Base-by-base conservation (phyloP, 1,284 basidiomycete genomes). In the Melanopsichium pennsylvanicum region DNA sequence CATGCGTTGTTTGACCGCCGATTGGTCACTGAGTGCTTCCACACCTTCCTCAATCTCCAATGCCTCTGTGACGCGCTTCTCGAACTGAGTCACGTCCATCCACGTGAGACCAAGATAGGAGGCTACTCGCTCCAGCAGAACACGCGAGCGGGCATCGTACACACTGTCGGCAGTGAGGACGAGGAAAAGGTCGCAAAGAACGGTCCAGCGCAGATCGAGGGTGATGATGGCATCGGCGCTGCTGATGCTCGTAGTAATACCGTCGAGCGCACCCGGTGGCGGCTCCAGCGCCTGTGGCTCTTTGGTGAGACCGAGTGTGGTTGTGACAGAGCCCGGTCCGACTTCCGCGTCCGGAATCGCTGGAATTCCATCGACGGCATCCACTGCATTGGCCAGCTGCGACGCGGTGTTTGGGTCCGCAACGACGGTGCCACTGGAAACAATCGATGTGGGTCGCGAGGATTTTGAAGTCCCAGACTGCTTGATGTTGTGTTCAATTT, bases 71-170 rank as follows among this genome's bases (percentile, higher is more conserved):
- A 81, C 61, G 12, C 79, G 66, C 63, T 78, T 81, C 39, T 81
- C 79, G 48, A 81, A 81, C 23, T 79, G 76, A n/a, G 77, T 78
- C 29, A 81, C 73, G 41, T 81, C 79, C 75, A 81, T 78, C 79
- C 75, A 81, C 12, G 70, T 72, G 22, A 81, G 72, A 2, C 70
- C 72, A 32, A 81, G 72, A 18, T 70, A 55, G 32, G 72, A 66
- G 15, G 79, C 74, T 8, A 81, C 67, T 23, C 63, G 58, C 60
- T 79, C 78, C 35, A 81, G 72, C 21, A 81, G 59, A 13, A 79
- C 78, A 40, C 79, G 63, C 10, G 79, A 81, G 7, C 79, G 74
- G 7, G 79, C 69, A 31, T 81, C 79, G 51, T 81, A 81, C 23
- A 79, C 76, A 37, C 73, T 75, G 51, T 81, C 79, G 23, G 79